These are phyloP conservation scores for Arxiozyma heterogenica DNA, from an alignment of 1,139 yeast species.

Conservation along the genomic window DNA sequence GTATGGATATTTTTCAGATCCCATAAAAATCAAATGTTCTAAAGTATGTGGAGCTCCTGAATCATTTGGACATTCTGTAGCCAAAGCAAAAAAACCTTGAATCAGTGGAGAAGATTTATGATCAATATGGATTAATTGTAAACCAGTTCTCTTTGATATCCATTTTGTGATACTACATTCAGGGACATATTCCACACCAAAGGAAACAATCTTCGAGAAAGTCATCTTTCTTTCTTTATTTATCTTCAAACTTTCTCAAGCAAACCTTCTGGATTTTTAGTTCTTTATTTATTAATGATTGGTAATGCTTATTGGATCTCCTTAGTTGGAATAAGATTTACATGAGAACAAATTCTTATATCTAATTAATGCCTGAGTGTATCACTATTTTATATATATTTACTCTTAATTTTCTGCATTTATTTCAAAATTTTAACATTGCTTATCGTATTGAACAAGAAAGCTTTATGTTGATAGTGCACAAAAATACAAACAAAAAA, in stretches of 20 bases:
- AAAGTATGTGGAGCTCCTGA: constrained; percentile 94
- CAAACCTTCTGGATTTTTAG: background rate
- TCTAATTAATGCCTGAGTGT: background rate
- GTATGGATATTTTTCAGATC: constrained; percentile 79
- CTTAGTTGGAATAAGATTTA: background rate
- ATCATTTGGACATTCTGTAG: constrained; percentile 80
- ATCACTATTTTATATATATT: too few species aligned
- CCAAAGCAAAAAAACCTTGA: constrained; percentile 88
- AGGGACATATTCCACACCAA: constrained; percentile 31
- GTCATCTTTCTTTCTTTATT: background rate
- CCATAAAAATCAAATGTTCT: constrained; percentile 93
- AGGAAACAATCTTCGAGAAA: constrained; percentile 21
- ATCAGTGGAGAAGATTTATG: constrained; percentile 79
- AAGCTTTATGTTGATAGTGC: too few species aligned
- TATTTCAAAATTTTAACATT: too few species aligned
- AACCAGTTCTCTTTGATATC: constrained; percentile 53
- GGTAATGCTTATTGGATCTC: background rate
- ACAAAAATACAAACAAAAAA: too few species aligned
- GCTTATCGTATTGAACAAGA: too few species aligned
- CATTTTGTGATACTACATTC: constrained; percentile 29
- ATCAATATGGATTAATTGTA: constrained; percentile 66
- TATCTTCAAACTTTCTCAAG: background rate
- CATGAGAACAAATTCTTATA: too few species aligned
- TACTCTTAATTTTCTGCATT: too few species aligned
- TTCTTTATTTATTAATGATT: too few species aligned